Evolutionary conservation across 1,139 yeast genomes (phyloP).

Genomic region (Blastobotrys apis): DNA sequence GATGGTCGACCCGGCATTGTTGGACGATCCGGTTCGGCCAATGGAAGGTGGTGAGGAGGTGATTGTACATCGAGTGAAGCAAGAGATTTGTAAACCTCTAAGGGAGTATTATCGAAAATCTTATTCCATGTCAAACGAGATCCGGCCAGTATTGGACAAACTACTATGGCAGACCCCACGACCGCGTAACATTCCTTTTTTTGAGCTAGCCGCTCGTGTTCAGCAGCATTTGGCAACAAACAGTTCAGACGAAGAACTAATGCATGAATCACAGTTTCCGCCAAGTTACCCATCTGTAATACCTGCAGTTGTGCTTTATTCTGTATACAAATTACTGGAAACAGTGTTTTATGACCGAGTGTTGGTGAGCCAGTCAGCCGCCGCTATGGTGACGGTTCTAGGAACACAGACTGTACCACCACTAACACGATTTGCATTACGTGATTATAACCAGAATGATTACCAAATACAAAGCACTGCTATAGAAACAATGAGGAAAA

Average conservation of each 20-base stretch:
- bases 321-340: constrained; percentile 11
- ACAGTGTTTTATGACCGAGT: constrained; percentile 5
- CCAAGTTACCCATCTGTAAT: constrained; percentile 1
- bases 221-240: neutral
- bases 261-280: neutral
- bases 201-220: constrained; percentile 23
- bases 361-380: neutral
- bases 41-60: constrained; percentile 1
- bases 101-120: constrained; percentile 7
- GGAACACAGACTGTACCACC: neutral
- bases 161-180: constrained; percentile 17
- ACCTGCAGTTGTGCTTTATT: constrained; percentile 6
- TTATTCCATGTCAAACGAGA: neutral
- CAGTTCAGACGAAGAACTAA: neutral
- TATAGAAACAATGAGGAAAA: constrained; percentile 13
- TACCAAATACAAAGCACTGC: constrained; percentile 5
- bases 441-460: constrained; percentile 2
- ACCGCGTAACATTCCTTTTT: constrained; percentile 25
- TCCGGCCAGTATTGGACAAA: constrained; percentile 7
- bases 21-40: constrained; percentile 6
- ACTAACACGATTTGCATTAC: constrained; percentile 3
- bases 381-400: neutral
- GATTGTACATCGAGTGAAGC: constrained; percentile 6
- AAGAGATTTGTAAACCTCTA: constrained; percentile 8
- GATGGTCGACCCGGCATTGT: constrained; percentile 4